Percentiles rank a stretch among this genome's conserved stretches.
Conservation (phyloP, 495 filamentous ascomycete species). For the Trypethelium eluteriae region DNA sequence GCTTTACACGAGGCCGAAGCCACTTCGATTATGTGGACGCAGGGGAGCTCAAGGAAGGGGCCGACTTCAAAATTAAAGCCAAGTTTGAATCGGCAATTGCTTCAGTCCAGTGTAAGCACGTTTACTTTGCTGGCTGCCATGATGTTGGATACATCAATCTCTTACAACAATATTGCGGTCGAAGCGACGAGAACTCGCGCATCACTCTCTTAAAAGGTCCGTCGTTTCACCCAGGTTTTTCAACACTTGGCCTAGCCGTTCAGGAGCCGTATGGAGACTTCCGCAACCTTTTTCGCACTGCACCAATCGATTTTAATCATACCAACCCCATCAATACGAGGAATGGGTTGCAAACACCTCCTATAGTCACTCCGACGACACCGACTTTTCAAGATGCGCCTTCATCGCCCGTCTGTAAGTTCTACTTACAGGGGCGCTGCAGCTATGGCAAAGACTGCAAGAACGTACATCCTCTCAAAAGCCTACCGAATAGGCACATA, state of each 20-base stretch:
- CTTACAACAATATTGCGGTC: conserved; percentile 42
- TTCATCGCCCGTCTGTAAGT: conserved; percentile 23
- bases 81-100: conserved; percentile 51
- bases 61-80: conserved; percentile 55
- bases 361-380: conserved; percentile 12
- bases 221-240: conserved; percentile 28
- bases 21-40: conserved; percentile 57
- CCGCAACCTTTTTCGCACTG: conserved; percentile 27
- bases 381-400: conserved; percentile 1
- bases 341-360: conserved; percentile 9
- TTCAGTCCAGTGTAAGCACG: conserved; percentile 58
- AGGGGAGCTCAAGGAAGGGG: conserved; percentile 54
- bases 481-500: conserved; percentile 7
- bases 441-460: conserved; percentile 27
- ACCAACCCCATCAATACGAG: neutral
- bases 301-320: conserved; percentile 16
- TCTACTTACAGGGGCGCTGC: conserved; percentile 28
- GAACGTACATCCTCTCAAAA: conserved; percentile 22
- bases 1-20: conserved; percentile 52
- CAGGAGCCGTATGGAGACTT: conserved; percentile 23
- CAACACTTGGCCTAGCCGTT: conserved; percentile 26
- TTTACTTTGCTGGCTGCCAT: conserved; percentile 58
- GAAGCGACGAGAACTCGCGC: conserved; percentile 25
- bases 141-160: conserved; percentile 52
- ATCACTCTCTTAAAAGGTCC: conserved; percentile 47